These are phyloP conservation scores for Colletotrichum sp. DNA, from an alignment of 2,329 filamentous ascomycete genomes.

Conservation along the genomic window DNA sequence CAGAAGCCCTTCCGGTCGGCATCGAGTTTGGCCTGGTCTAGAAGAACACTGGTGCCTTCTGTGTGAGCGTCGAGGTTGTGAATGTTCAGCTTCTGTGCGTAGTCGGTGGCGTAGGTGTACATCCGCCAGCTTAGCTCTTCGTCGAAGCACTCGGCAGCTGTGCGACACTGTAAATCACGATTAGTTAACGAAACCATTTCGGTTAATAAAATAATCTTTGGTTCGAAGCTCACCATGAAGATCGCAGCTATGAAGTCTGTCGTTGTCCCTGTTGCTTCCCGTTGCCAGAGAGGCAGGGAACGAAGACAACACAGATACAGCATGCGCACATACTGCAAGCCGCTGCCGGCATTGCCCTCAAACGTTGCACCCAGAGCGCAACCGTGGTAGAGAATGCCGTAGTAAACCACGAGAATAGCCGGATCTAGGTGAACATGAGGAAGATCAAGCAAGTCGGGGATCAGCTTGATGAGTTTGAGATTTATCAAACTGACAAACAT, in stretches of 20 bases:
- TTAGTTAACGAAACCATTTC: fast-evolving
- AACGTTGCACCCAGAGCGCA: neutral
- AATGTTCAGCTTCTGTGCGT: slow-evolving; percentile 33
- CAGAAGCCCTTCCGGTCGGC: slow-evolving; percentile 34
- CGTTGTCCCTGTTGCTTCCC: slow-evolving; percentile 33
- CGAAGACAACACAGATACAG: slow-evolving; percentile 33
- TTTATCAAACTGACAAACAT: slow-evolving; percentile 33
- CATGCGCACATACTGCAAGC: neutral
- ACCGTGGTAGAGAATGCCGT: slow-evolving; percentile 33
- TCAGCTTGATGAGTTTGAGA: slow-evolving; percentile 30
- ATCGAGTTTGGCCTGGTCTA: slow-evolving; percentile 11
- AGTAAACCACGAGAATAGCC: slow-evolving; percentile 33
- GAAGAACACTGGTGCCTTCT: neutral
- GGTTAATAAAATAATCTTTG: fast-evolving
- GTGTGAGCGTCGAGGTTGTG: slow-evolving; percentile 31
- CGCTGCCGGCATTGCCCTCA: neutral
- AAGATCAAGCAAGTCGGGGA: slow-evolving; percentile 32
- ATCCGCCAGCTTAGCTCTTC: slow-evolving; percentile 35
- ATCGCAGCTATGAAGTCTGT: slow-evolving; percentile 34
- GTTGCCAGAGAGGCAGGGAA: slow-evolving; percentile 32
- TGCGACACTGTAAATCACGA: slow-evolving; percentile 22
- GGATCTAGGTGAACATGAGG: slow-evolving; percentile 35
- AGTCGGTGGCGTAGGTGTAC: slow-evolving; percentile 33
- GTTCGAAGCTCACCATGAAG: slow-evolving; percentile 24
- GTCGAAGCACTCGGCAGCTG: slow-evolving; percentile 35